phyloP scores from a whole-genome alignment of 345 rosid genomes.

The Bruguiera sexangula region DNA sequence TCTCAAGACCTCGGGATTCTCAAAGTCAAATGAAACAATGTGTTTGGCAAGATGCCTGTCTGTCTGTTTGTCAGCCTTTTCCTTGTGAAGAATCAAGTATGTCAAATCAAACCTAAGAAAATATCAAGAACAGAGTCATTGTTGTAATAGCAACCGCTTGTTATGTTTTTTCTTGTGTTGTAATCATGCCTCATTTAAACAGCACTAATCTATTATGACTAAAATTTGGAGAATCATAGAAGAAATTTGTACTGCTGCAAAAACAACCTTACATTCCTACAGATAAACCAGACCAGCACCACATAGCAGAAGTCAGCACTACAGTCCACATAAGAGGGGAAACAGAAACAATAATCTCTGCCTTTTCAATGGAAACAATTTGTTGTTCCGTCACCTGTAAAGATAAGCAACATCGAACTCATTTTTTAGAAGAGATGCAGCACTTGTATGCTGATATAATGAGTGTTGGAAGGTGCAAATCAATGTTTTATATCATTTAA shows the following conservation, averaged over 20 bases:
- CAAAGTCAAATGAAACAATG: slow-evolving; percentile 80
- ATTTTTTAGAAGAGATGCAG: not conserved
- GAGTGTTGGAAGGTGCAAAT: not conserved
- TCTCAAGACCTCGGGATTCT: slow-evolving; percentile 66
- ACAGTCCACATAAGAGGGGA: slow-evolving; percentile 87
- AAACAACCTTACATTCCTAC: too few species aligned
- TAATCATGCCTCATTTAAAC: too few species aligned
- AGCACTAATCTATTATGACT: too few species aligned
- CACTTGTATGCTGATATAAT: not conserved
- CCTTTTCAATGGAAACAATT: slow-evolving; percentile 92
- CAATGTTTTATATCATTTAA: not conserved
- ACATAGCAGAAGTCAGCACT: slow-evolving; percentile 59
- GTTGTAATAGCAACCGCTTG: not conserved
- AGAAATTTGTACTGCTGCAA: too few species aligned
- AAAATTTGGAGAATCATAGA: too few species aligned
- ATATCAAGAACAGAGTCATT: slow-evolving; percentile 6
- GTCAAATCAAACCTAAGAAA: slow-evolving; percentile 86
- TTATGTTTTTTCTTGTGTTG: too few species aligned
- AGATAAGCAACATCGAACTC: slow-evolving; percentile 10
- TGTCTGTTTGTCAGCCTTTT: slow-evolving; percentile 67
- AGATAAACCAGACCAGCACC: too few species aligned
- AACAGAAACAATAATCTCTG: slow-evolving; percentile 93
- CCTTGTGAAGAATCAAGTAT: slow-evolving; percentile 86
- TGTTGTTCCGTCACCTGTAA: slow-evolving; percentile 96
- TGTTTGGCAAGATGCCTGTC: slow-evolving; percentile 92